Conservation (phyloP, 2,329 filamentous ascomycete species). For the Teratosphaeria epicoccoides region DNA sequence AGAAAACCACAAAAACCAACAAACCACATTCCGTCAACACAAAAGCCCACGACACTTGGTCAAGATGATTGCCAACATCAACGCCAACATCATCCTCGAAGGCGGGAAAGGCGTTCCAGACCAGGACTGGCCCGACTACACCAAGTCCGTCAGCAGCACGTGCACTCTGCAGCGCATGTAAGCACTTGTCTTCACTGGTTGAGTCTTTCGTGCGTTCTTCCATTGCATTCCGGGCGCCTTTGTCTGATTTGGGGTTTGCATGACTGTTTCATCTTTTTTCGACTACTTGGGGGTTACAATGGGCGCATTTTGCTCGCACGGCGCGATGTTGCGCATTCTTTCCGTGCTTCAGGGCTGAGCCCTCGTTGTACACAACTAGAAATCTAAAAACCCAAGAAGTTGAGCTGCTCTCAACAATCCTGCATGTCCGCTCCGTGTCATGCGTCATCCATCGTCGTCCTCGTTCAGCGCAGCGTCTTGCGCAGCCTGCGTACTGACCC, state of each 20-base stretch:
- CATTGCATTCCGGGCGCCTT: too few relatives aligned
- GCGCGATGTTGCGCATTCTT: neutral
- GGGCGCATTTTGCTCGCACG: neutral
- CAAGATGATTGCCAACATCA: neutral
- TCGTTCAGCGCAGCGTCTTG: conserved; percentile 23
- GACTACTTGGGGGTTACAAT: neutral
- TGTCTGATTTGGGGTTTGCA: neutral
- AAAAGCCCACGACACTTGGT: neutral
- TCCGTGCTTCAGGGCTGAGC: neutral
- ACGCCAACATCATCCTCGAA: neutral
- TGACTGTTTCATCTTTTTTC: neutral
- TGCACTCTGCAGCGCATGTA: neutral
- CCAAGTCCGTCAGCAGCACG: neutral
- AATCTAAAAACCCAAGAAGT: neutral
- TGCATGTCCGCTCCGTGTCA: neutral
- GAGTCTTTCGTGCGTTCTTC: too few relatives aligned
- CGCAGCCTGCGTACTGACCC: conserved; percentile 29
- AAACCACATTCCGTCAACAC: neutral
- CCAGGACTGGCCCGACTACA: neutral
- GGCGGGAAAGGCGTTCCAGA: neutral
- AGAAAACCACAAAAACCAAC: neutral
- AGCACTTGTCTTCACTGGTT: too few relatives aligned
- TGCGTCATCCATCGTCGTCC: conserved; percentile 15
- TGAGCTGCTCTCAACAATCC: neutral
- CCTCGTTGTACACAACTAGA: neutral